Evolutionary conservation across 306 rosid species (phyloP), one percentile per base, ranked within the genome.

Genomic region (Sphenostylis stenocarpa): DNA sequence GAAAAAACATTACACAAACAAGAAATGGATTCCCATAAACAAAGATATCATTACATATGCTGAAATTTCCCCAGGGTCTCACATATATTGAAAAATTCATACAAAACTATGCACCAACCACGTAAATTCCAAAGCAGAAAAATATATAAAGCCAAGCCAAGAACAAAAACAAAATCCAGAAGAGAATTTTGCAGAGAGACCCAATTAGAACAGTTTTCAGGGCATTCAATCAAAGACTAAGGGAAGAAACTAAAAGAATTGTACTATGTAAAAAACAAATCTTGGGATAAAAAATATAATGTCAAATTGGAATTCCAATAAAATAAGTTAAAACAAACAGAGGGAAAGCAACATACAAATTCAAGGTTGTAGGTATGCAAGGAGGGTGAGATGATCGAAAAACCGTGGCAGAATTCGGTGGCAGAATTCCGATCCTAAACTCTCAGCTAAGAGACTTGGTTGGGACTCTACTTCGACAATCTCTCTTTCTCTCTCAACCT

Each of bases 381-480:
- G 0, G 53, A 64, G 15, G 58, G 26, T 10, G 45, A 21, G 77
- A 58, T 3, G 77, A 62, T 17, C 65, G 20, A 20, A 64, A 57
- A 45, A n/a, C 73, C 51, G 45, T 17, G 52, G 29, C 20, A 63
- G 67, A 72, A 65, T 15, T 63, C 73, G 61, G 45, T 17, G 52
- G 29, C 20, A 63, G 67, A 72, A 65, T 15, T 63, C 47, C 44
- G 76, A 74, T 81, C 76, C 45, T 68, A 52, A 81, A 74, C 53
- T 57, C 39, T 64, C 31, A 75, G 84, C 76, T 81, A 52, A 5
- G 64, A 57, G 71, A 56, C 73, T 75, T 75, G 29, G 15, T 74
- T 74, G 31, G 72, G 84, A 81, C 84, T 75, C 76, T 21, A 58
- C 70, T 49, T 44, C 60, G 39, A 45, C 67, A 26, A 26, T 52